Evolutionary conservation across 805 yeast species (phyloP).

Genomic region (Zygosaccharomyces gambellarensis): DNA sequence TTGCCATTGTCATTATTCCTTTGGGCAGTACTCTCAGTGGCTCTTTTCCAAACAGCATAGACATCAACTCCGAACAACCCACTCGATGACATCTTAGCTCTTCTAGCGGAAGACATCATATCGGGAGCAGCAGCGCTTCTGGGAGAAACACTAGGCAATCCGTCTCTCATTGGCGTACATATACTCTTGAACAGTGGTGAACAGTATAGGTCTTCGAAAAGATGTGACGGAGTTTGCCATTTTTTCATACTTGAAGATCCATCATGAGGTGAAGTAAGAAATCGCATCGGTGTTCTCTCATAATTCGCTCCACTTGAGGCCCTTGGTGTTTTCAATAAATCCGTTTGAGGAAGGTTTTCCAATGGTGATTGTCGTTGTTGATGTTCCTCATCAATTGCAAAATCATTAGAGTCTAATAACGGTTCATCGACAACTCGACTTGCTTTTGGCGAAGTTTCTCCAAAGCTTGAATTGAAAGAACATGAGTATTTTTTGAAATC

Average conservation of each 20-base stretch:
- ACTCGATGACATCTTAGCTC: constrained; percentile 27
- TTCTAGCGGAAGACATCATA: constrained; percentile 8
- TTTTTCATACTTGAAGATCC: constrained; percentile 20
- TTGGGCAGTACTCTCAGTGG: constrained; percentile 16
- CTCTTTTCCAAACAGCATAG: constrained; percentile 35
- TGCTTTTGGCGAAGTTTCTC: constrained; percentile 26
- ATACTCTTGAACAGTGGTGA: constrained; percentile 31
- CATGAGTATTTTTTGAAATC: constrained; percentile 30
- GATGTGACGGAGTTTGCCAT: constrained; percentile 35
- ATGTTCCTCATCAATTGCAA: constrained; percentile 4
- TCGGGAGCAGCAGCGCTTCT: constrained; percentile 13
- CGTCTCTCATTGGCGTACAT: constrained; percentile 19
- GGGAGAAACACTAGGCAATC: constrained; percentile 22
- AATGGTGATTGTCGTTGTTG: constrained; percentile 11
- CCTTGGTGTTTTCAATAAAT: constrained; percentile 24
- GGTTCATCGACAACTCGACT: constrained; percentile 6
- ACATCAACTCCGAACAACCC: constrained; percentile 36
- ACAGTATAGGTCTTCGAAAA: constrained; percentile 32
- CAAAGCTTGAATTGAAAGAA: constrained; percentile 35
- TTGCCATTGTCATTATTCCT: constrained; percentile 1
- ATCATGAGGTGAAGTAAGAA: constrained; percentile 25
- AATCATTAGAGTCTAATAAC: constrained; percentile 8
- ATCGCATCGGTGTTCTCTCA: constrained; percentile 25
- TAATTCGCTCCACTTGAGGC: constrained; percentile 12
- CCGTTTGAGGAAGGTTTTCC: constrained; percentile 10